These are phyloP conservation scores for Didymella lethalis DNA, from an alignment of 2,329 filamentous ascomycete genomes.

Conservation along the genomic window DNA sequence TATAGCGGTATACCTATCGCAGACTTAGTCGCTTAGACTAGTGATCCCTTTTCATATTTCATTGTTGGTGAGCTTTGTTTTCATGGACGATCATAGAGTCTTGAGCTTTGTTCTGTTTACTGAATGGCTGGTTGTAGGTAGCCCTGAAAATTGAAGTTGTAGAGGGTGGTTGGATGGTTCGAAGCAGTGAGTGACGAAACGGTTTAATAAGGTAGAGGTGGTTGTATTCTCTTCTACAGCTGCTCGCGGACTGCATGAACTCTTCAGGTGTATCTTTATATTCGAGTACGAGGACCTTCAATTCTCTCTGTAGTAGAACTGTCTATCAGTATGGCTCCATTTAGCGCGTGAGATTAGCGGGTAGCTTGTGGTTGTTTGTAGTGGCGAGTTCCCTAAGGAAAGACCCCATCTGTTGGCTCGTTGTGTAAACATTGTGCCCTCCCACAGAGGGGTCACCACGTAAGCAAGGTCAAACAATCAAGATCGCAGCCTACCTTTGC, in stretches of 20 bases:
- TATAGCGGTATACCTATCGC: neutral
- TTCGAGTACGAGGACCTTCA: no score
- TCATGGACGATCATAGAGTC: neutral
- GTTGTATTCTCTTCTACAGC: neutral
- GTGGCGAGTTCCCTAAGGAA: no score
- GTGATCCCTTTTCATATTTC: neutral
- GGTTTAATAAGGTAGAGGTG: neutral
- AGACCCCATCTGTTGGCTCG: no score
- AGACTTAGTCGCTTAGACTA: neutral
- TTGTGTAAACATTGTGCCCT: no score
- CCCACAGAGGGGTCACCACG: no score
- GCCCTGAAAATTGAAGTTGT: neutral
- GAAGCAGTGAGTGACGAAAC: neutral
- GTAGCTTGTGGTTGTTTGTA: no score
- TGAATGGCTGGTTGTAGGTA: neutral
- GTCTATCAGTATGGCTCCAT: no score
- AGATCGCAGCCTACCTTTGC: no score
- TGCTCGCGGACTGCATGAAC: neutral
- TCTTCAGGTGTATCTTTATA: neutral
- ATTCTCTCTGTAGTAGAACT: no score
- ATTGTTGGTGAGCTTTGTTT: neutral
- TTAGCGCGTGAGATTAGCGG: no score
- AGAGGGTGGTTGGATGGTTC: neutral
- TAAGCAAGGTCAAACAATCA: no score
- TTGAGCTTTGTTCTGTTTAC: neutral